Percentiles rank a stretch among this genome's conserved stretches.
Conservation (phyloP, 2,329 filamentous ascomycete species). For the Aspergillus latus region DNA sequence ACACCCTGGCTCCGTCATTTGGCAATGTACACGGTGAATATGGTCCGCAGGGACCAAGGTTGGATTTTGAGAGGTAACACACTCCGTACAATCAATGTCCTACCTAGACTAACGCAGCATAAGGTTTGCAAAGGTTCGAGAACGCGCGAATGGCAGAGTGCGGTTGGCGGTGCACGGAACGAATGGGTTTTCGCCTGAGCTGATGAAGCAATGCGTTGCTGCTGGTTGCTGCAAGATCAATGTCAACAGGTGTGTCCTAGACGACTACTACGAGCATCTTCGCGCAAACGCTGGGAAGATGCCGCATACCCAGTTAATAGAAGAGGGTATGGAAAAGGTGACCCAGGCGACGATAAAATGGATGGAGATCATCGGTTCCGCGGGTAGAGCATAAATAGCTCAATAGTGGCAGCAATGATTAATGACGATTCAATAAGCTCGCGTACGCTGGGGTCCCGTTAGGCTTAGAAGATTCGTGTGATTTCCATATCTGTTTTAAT, state of each 20-base stretch:
- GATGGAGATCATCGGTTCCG: constrained; percentile 23
- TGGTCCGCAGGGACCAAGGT: constrained; percentile 60
- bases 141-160: background rate
- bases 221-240: constrained; percentile 58
- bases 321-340: constrained; percentile 43
- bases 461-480: background rate
- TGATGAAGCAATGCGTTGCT: constrained; percentile 55
- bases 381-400: constrained; percentile 11
- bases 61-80: constrained; percentile 56
- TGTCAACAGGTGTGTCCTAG: constrained; percentile 57
- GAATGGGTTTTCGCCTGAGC: constrained; percentile 56
- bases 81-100: background rate
- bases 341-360: constrained; percentile 21
- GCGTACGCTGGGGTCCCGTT: background rate
- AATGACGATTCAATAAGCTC: background rate
- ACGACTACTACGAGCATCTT: constrained; percentile 50
- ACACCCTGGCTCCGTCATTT: constrained; percentile 72
- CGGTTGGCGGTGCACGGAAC: constrained; percentile 55
- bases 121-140: constrained; percentile 26
- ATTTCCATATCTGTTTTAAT: constrained; percentile 22
- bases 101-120: background rate
- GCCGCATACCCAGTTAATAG: constrained; percentile 56
- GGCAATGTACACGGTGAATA: constrained; percentile 76
- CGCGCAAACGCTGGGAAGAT: constrained; percentile 52
- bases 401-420: background rate